phyloP scores from a whole-genome alignment of 176 grass and related monocot genomes.

The Zoysia pacifica region DNA sequence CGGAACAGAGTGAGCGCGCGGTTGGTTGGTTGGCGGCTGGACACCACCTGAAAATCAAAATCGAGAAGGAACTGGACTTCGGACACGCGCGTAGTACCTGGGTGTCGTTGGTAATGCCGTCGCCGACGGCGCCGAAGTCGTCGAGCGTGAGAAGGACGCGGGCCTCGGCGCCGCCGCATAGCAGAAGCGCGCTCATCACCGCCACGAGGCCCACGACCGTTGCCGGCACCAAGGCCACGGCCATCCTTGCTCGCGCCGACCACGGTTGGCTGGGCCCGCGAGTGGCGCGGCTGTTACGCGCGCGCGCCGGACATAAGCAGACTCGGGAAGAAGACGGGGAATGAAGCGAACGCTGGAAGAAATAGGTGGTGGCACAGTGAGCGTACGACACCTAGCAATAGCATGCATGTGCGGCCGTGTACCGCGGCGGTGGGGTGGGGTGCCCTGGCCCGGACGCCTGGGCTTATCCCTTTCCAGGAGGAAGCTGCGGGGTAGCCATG shows the following conservation, averaged over 20 bases:
- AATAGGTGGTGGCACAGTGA: neutral
- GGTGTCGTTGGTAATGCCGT: conserved; percentile 66
- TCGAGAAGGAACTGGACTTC: too few species aligned
- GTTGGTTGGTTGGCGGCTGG: neutral
- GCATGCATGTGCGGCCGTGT: conserved; percentile 34
- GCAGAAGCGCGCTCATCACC: neutral
- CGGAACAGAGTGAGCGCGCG: neutral
- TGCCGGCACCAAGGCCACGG: neutral
- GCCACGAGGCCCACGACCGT: neutral
- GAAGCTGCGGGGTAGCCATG: neutral
- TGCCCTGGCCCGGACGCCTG: neutral
- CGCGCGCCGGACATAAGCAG: neutral
- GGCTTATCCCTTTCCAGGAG: neutral
- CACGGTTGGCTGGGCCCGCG: neutral
- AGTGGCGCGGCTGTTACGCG: too few species aligned
- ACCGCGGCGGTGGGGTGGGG: neutral
- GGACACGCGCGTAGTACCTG: conserved; percentile 21
- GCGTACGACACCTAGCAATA: conserved; percentile 29
- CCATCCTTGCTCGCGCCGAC: neutral
- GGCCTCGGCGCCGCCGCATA: conserved; percentile 21
- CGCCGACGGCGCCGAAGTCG: conserved; percentile 68
- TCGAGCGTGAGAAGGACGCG: conserved; percentile 50
- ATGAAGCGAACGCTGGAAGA: conserved; percentile 3
- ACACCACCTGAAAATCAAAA: neutral
- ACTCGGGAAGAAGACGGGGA: conserved; percentile 1